Percentiles rank a stretch among this genome's conserved stretches.
phyloP scores from a whole-genome alignment of 2,329 filamentous ascomycete species.

The Arthrobotrys iridis region DNA sequence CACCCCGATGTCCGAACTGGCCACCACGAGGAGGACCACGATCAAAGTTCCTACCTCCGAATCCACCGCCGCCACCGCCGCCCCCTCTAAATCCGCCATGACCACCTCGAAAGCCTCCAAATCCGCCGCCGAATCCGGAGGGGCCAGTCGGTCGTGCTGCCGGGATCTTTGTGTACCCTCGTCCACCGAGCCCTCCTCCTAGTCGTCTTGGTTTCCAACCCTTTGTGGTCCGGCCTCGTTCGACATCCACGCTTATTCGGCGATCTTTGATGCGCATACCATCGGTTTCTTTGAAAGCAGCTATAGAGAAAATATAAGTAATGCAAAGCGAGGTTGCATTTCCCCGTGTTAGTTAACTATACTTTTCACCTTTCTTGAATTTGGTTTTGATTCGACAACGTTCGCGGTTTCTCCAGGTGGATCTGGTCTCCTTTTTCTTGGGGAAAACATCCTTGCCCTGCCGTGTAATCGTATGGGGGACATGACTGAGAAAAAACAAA shows the following conservation, averaged over 20 bases:
- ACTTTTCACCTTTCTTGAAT: constrained; percentile 50
- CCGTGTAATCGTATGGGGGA: constrained; percentile 21
- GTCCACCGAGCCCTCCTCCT: constrained; percentile 89
- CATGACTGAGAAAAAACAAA: constrained; percentile 14
- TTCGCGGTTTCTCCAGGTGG: constrained; percentile 33
- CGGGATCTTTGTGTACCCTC: constrained; percentile 87
- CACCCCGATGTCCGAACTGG: constrained; percentile 61
- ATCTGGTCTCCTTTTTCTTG: not conserved
- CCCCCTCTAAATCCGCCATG: constrained; percentile 67
- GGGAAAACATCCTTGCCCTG: constrained; percentile 12
- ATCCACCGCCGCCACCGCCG: constrained; percentile 59
- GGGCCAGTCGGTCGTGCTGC: constrained; percentile 76
- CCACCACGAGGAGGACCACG: constrained; percentile 60
- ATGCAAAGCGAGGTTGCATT: constrained; percentile 67
- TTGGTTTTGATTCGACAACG: constrained; percentile 23
- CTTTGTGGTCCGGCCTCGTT: constrained; percentile 91
- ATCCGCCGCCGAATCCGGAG: constrained; percentile 68
- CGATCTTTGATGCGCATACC: constrained; percentile 92
- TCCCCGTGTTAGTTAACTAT: constrained; percentile 70
- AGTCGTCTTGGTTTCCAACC: constrained; percentile 92
- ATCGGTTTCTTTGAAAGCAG: constrained; percentile 88
- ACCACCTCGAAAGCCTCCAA: constrained; percentile 69
- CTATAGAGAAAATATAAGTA: constrained; percentile 68
- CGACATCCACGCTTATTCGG: constrained; percentile 92
- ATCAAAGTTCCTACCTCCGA: constrained; percentile 60